These are phyloP conservation scores for Trametopsis cervina DNA, from an alignment of 768 basidiomycete species.

Conservation along the genomic window DNA sequence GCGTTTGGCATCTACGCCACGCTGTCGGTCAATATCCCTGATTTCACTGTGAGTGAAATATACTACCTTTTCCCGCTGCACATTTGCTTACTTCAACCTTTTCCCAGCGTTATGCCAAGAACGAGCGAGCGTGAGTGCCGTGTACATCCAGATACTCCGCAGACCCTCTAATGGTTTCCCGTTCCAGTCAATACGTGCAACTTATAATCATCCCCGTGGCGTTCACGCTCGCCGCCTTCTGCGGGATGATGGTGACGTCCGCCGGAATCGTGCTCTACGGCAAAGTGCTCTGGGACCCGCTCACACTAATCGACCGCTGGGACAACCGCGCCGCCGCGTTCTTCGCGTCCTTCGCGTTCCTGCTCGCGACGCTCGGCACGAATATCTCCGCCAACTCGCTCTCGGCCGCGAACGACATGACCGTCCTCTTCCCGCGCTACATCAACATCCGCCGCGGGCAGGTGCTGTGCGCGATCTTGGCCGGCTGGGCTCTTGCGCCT, in stretches of 20 bases:
- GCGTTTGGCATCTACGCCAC: conserved; percentile 71
- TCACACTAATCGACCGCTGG: conserved; percentile 71
- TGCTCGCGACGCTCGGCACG: conserved; percentile 62
- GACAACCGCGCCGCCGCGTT: conserved; percentile 82
- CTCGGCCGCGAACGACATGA: conserved; percentile 79
- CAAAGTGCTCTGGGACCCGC: conserved; percentile 63
- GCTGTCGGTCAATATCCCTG: conserved; percentile 74
- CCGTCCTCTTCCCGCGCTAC: conserved; percentile 66
- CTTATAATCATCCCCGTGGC: conserved; percentile 67
- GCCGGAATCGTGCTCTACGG: conserved; percentile 72
- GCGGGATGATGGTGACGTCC: conserved; percentile 76
- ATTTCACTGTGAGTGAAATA: conserved; percentile 53
- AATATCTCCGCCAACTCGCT: conserved; percentile 71
- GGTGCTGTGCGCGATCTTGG: conserved; percentile 70
- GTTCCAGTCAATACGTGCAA: conserved; percentile 62
- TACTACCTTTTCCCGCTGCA: neutral
- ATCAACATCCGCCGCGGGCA: conserved; percentile 77
- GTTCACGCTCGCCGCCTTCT: conserved; percentile 72
- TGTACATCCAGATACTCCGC: neutral
- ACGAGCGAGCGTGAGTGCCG: conserved; percentile 45
- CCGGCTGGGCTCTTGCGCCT: conserved; percentile 80
- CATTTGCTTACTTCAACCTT: neutral
- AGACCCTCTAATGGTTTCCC: neutral
- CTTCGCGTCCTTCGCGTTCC: conserved; percentile 72
- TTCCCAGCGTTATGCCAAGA: conserved; percentile 62